These are phyloP conservation scores for Metschnikowia drakensbergensis DNA, from an alignment of 805 yeast species.

Conservation along the genomic window DNA sequence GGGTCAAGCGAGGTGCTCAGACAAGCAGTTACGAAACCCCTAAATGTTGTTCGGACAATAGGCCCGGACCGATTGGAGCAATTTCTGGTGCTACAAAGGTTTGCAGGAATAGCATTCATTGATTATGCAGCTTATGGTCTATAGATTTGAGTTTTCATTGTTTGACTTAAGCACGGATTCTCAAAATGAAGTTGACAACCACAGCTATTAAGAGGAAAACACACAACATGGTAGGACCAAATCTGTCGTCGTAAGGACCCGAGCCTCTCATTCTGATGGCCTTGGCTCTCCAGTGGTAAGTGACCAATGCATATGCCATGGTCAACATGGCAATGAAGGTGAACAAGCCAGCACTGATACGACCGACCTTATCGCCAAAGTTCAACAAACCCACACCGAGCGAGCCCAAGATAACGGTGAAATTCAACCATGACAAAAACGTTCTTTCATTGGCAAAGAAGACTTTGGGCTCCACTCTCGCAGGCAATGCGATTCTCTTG, in stretches of 20 bases:
- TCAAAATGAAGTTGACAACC: conserved; percentile 83
- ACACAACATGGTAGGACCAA: conserved; percentile 97
- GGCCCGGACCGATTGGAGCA: too few species aligned
- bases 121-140: background rate
- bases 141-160: background rate
- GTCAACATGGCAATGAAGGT: conserved; percentile 97
- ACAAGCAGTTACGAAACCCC: too few species aligned
- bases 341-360: conserved; percentile 89
- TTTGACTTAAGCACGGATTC: conserved; percentile 52
- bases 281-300: conserved; percentile 99
- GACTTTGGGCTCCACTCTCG: conserved; percentile 97
- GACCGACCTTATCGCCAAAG: conserved; percentile 92
- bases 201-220: conserved; percentile 90
- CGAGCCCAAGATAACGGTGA: conserved; percentile 97
- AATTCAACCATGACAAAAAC: conserved; percentile 95
- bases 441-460: conserved; percentile 99
- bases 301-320: conserved; percentile 90
- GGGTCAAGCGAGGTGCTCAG: too few species aligned
- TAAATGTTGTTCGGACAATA: too few species aligned
- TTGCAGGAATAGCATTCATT: background rate
- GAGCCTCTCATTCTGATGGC: conserved; percentile 97
- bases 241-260: conserved; percentile 98
- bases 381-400: conserved; percentile 92
- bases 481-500: conserved; percentile 95
- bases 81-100: background rate